Evolutionary conservation across 441 rosid genomes (phyloP).

Genomic region (Erodium trifolium): DNA sequence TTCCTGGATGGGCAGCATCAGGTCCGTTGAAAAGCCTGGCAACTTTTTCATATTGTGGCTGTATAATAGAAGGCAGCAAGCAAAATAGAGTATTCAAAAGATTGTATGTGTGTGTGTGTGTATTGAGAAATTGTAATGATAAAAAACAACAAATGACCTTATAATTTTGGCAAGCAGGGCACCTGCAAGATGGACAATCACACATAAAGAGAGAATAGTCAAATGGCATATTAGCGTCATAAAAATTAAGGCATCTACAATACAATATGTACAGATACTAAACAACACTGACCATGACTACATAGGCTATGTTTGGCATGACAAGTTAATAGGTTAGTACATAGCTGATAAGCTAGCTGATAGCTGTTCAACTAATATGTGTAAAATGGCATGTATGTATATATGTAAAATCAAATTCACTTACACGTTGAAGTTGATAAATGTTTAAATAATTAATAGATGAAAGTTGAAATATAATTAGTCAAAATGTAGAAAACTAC

Average conservation of each 20-base stretch:
- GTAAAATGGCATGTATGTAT: no score
- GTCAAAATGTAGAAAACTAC: no score
- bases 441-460: no score
- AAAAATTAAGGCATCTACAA: not conserved
- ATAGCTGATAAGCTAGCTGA: no score
- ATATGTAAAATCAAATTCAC: no score
- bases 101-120: not conserved
- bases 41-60: conserved; percentile 93
- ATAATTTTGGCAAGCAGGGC: conserved; percentile 97
- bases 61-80: conserved; percentile 25
- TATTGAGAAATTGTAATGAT: not conserved
- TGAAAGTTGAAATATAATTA: no score
- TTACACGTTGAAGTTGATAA: no score
- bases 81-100: conserved; percentile 14
- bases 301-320: no score
- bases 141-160: conserved; percentile 45
- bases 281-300: not conserved
- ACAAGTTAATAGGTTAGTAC: no score
- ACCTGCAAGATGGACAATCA: conserved; percentile 45
- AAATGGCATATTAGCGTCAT: conserved; percentile 18
- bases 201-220: conserved; percentile 16
- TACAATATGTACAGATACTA: not conserved
- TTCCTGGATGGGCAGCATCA: conserved; percentile 81
- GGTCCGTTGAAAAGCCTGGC: conserved; percentile 95
- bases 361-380: no score